A percentile compares a stretch with the other conserved stretches of the same genome.
These are phyloP conservation scores for Daldinia eschscholtzii DNA, from an alignment of 2,329 filamentous ascomycete genomes.

Conservation along the genomic window DNA sequence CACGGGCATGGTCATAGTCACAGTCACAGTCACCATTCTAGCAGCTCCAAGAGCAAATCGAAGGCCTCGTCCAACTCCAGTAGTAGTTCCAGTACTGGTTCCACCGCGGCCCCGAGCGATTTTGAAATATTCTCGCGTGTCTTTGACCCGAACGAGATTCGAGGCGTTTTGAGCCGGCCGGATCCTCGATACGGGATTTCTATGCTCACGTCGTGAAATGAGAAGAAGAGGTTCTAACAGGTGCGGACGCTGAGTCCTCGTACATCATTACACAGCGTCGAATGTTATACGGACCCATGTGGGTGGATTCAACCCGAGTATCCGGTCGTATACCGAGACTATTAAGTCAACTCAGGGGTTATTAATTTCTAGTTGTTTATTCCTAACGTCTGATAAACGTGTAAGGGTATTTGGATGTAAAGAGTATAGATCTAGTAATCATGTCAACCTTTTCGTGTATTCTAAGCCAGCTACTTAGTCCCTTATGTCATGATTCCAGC, in stretches of 20 bases:
- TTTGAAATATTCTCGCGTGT: slow-evolving; percentile 66
- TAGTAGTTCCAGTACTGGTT: slow-evolving; percentile 47
- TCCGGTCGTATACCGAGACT: slow-evolving; percentile 24
- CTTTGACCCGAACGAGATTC: slow-evolving; percentile 65
- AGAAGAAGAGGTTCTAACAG: neutral
- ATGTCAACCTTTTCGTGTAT: slow-evolving; percentile 1
- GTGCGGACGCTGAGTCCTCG: slow-evolving; percentile 38
- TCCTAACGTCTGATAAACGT: neutral
- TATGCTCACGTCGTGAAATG: slow-evolving; percentile 60
- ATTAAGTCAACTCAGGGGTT: slow-evolving; percentile 7
- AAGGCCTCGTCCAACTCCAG: slow-evolving; percentile 51
- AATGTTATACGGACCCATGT: slow-evolving; percentile 42
- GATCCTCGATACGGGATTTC: slow-evolving; percentile 68
- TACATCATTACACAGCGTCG: slow-evolving; percentile 49
- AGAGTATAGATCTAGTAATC: slow-evolving; percentile 3
- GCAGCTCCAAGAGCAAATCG: slow-evolving; percentile 50
- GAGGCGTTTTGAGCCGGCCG: slow-evolving; percentile 62
- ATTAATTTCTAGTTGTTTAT: slow-evolving; percentile 2
- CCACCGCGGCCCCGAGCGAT: slow-evolving; percentile 56
- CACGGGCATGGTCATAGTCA: slow-evolving; percentile 36
- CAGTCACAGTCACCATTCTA: slow-evolving; percentile 43
- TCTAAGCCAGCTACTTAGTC: neutral
- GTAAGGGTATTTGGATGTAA: neutral
- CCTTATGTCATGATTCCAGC: neutral
- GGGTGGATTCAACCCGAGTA: slow-evolving; percentile 43